Evolutionary conservation across 345 rosid genomes (phyloP).

Genomic region (Anastatica hierochuntica): DNA sequence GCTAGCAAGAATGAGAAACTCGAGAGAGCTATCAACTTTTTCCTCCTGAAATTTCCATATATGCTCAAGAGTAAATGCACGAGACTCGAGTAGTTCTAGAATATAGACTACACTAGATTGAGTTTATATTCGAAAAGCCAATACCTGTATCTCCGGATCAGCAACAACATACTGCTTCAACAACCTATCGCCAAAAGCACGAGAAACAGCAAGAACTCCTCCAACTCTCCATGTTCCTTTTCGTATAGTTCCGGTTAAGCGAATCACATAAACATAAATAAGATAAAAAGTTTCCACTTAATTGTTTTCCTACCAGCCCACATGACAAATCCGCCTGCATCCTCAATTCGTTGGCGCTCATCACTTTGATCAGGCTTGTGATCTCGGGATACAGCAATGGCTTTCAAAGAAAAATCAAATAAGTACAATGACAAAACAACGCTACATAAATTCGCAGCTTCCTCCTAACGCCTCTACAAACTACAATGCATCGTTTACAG

Average conservation of each 20-base stretch:
- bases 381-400: constrained; percentile 95
- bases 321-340: constrained; percentile 99
- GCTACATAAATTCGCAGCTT: not conserved
- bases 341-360: constrained; percentile 95
- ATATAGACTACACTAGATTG: no score
- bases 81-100: no score
- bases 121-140: no score
- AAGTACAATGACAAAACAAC: not conserved
- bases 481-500: not conserved
- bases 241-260: not conserved
- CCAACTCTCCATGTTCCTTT: constrained; percentile 99
- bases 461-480: no score
- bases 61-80: no score
- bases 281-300: not conserved
- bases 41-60: constrained; percentile 62
- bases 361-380: constrained; percentile 98
- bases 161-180: constrained; percentile 99
- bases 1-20: constrained; percentile 97
- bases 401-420: constrained; percentile 25
- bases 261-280: not conserved
- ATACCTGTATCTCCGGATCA: constrained; percentile 97
- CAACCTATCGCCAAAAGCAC: constrained; percentile 97
- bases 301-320: constrained; percentile 73
- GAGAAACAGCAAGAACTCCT: constrained; percentile 99
- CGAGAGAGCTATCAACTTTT: constrained; percentile 81